Base-by-base conservation (phyloP, 768 basidiomycete genomes). In the Lentinula boryana region DNA sequence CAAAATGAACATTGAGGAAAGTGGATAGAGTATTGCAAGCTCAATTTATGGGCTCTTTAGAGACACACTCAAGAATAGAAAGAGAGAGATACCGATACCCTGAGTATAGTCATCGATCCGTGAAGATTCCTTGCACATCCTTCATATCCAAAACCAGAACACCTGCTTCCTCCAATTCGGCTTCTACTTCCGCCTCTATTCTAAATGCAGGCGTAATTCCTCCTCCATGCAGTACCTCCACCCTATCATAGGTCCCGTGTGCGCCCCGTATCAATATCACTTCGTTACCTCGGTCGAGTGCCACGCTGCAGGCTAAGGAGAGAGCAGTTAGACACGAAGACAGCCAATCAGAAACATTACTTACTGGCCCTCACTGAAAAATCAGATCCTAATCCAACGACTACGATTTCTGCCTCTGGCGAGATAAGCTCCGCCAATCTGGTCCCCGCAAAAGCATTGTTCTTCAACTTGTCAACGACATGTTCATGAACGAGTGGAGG, bases 331-430 rank as follows among this genome's bases (percentile, higher is more conserved):
- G 46, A 16, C 9, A 31, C 4, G 13, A 31, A 33, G 54, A 50
- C 38, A 49, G 12, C 9, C 5, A 27, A 62, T 4, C 33, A 23
- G 7, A 32, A 3, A 16, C 12, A 58, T 31, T 6, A 65, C 67
- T 52, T 40, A 69, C 68, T 83, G 43, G 80, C 79, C 35, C 78
- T 68, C 7, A 86, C 74, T 46, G 83, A 82, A 62, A 83, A 87
- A 71, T 89, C 87, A 65, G 84, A 86, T 70, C 86, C 84, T 68
- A 87, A 79, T 13, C 88, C 88, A 16, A 81, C 82, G 54, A 89
- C 78, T 55, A 89, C 77, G 55, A 89, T 76, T 75, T 87, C 83
- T 13, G 86, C 86, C 33, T 82, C 78, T 3, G 67, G 57, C 0
- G 79, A 76, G 38, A 90, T 72, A 46, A 84, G 66, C 3, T 79